Percentiles rank a stretch among this genome's conserved stretches.
These are phyloP conservation scores for Keithomyces neogunnii DNA, from an alignment of 2,329 filamentous ascomycete species.

Conservation along the genomic window DNA sequence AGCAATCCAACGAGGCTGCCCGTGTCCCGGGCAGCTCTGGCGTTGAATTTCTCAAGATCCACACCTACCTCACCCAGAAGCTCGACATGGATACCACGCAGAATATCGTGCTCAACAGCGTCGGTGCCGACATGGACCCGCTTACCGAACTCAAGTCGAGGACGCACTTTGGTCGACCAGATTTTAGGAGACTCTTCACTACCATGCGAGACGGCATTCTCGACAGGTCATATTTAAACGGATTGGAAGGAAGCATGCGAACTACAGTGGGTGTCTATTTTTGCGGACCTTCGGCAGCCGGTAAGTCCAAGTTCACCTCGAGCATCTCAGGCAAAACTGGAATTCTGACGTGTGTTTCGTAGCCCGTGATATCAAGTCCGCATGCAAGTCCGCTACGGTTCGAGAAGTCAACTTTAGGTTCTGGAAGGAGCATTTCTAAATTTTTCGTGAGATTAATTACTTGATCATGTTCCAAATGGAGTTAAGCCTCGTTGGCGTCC, in stretches of 20 bases:
- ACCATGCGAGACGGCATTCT: constrained; percentile 84
- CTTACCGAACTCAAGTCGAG: constrained; percentile 82
- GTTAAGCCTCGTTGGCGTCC: too few species aligned
- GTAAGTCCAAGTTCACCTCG: constrained; percentile 28
- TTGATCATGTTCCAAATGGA: too few species aligned
- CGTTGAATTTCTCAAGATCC: constrained; percentile 88
- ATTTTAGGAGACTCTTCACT: constrained; percentile 72
- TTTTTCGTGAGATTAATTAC: background rate
- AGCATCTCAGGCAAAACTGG: too few species aligned
- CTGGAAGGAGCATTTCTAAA: constrained; percentile 91
- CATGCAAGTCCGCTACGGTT: constrained; percentile 63
- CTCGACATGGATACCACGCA: constrained; percentile 87
- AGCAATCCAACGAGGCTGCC: constrained; percentile 66
- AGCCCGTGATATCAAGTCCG: constrained; percentile 77
- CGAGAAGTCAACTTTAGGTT: constrained; percentile 88
- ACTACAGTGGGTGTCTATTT: constrained; percentile 97
- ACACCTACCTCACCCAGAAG: constrained; percentile 93
- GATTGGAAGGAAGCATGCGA: constrained; percentile 64
- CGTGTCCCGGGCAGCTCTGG: constrained; percentile 58
- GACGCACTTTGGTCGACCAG: constrained; percentile 91
- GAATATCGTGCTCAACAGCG: constrained; percentile 94
- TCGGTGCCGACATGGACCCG: constrained; percentile 80
- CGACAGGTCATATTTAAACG: constrained; percentile 76
- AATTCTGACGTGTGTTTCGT: constrained; percentile 31
- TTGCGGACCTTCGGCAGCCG: constrained; percentile 73